These are phyloP conservation scores for Malus orientalis DNA, from an alignment of 306 rosid species.

Conservation along the genomic window DNA sequence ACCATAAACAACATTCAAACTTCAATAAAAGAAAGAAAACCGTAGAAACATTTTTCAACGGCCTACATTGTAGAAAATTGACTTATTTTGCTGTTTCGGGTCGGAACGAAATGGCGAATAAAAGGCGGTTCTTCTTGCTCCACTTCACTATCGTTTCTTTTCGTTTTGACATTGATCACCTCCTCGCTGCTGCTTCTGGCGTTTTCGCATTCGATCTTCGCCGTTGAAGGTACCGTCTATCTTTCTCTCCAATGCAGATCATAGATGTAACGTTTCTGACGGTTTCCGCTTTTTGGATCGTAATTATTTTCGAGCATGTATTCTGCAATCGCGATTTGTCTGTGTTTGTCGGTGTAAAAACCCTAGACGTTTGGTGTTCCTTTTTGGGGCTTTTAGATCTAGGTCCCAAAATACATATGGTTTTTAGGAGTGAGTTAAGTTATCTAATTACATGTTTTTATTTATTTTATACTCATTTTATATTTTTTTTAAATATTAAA, in stretches of 20 bases:
- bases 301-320: background rate
- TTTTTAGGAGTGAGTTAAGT: no score
- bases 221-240: slow-evolving; percentile 2
- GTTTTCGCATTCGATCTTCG: slow-evolving; percentile 8
- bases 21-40: no score
- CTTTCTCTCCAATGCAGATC: background rate
- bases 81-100: background rate
- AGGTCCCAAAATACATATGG: no score
- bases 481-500: no score
- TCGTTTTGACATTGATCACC: slow-evolving; percentile 1
- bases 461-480: no score
- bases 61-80: no score
- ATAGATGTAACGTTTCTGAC: background rate
- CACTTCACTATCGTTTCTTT: background rate
- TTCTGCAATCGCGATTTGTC: background rate
- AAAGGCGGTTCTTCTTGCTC: background rate
- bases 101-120: background rate
- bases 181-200: background rate
- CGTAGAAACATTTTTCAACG: no score
- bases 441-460: no score
- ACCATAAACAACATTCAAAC: no score
- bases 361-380: background rate
- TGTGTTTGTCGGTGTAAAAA: background rate
- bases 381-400: no score
- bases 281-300: background rate